phyloP scores from a whole-genome alignment of 2,329 filamentous ascomycete species.

The Aspergillus sp. region DNA sequence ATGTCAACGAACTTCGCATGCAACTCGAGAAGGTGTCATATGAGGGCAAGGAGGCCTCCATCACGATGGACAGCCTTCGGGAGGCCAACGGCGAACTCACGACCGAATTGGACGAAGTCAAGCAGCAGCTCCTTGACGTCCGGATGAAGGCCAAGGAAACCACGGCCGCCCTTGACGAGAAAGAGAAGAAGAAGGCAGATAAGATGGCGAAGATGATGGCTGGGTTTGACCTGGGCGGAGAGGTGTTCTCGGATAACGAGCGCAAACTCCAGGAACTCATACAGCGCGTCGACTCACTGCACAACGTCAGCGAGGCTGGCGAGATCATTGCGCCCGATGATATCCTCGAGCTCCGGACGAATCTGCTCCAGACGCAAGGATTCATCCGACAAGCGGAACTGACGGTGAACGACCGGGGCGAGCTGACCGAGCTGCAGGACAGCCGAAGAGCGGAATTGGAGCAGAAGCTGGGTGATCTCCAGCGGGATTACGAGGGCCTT shows the following conservation, averaged over 20 bases:
- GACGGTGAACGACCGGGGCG: conserved; percentile 63
- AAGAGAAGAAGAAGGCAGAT: conserved; percentile 97
- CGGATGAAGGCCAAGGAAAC: conserved; percentile 96
- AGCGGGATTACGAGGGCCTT: conserved; percentile 75
- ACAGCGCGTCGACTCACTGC: conserved; percentile 67
- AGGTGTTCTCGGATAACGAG: conserved; percentile 91
- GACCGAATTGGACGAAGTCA: conserved; percentile 82
- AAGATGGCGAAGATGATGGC: conserved; percentile 99
- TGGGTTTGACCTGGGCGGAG: conserved; percentile 85
- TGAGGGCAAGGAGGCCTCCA: conserved; percentile 91
- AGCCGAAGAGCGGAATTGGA: conserved; percentile 64
- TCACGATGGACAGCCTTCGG: conserved; percentile 95
- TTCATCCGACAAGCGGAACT: conserved; percentile 89
- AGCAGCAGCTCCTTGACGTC: conserved; percentile 89
- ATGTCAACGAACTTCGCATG: conserved; percentile 92
- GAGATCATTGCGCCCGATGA: conserved; percentile 75
- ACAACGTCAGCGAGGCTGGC: conserved; percentile 66
- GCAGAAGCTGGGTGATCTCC: conserved; percentile 60
- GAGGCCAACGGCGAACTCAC: conserved; percentile 93
- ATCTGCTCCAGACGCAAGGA: conserved; percentile 79
- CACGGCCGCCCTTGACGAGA: conserved; percentile 81
- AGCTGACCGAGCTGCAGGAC: conserved; percentile 55
- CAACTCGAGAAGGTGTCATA: conserved; percentile 91
- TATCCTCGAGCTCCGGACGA: conserved; percentile 64
- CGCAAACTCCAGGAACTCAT: conserved; percentile 74